Percentiles rank a stretch among this genome's conserved stretches.
phyloP scores from a whole-genome alignment of 306 rosid genomes.

The Ziziphus jujuba region DNA sequence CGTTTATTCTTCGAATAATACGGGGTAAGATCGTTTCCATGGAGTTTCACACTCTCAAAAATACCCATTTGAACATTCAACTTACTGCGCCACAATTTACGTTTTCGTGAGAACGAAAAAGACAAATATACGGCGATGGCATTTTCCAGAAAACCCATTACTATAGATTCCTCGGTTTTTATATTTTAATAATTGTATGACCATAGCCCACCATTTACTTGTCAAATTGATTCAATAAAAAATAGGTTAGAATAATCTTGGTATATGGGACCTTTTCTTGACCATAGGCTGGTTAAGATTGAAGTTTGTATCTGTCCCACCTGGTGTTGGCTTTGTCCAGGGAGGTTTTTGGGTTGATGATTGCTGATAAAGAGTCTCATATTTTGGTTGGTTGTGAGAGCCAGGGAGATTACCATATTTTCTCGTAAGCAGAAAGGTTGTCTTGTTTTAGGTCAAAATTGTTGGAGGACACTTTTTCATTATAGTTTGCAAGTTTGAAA shows the following conservation, averaged over 20 bases:
- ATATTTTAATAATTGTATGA: constrained; percentile 2
- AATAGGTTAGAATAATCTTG: constrained; percentile 10
- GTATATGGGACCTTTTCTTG: constrained; percentile 10
- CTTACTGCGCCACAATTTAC: constrained; percentile 37
- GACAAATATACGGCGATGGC: constrained; percentile 53
- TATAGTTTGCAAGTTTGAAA: not conserved
- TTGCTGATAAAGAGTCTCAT: constrained; percentile 2
- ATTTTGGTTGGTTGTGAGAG: not conserved
- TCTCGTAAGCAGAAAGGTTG: constrained; percentile 1
- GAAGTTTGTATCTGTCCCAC: constrained; percentile 9
- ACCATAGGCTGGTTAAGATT: constrained; percentile 13
- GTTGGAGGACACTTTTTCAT: constrained; percentile 4
- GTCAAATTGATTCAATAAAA: not conserved
- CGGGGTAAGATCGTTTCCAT: not conserved
- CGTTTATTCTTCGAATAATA: not conserved
- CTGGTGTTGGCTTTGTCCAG: constrained; percentile 2
- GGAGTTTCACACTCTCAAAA: too few relatives aligned
- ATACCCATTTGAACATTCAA: constrained; percentile 13
- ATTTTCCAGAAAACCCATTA: constrained; percentile 36
- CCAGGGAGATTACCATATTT: not conserved
- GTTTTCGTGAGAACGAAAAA: constrained; percentile 33
- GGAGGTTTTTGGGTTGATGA: constrained; percentile 3
- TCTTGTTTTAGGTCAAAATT: constrained; percentile 22
- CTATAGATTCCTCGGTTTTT: constrained; percentile 38
- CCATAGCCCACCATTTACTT: constrained; percentile 14